Evolutionary conservation across 2,329 filamentous ascomycete species (phyloP).

Genomic region (Paracamarosporium sp.): DNA sequence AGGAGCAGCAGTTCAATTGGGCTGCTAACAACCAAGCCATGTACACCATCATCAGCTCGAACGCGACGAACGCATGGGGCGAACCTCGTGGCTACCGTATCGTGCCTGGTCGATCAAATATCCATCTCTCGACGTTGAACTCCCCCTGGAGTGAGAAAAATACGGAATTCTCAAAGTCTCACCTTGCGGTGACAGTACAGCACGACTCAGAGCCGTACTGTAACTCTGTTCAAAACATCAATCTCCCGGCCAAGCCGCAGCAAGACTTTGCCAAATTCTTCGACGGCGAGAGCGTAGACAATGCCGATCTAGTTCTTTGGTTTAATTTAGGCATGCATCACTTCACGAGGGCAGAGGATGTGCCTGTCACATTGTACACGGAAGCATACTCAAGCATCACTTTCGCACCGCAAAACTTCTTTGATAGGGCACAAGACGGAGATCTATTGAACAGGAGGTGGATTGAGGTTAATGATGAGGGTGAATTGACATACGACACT

Average conservation of each 20-base stretch:
- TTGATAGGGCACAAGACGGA: slow-evolving; percentile 27
- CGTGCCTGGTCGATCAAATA: slow-evolving; percentile 25
- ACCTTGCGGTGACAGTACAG: slow-evolving; percentile 52
- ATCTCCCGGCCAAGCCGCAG: slow-evolving; percentile 49
- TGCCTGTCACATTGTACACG: slow-evolving; percentile 24
- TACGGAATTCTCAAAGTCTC: slow-evolving; percentile 44
- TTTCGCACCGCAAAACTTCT: slow-evolving; percentile 30
- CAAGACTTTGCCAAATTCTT: slow-evolving; percentile 59
- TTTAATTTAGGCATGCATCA: slow-evolving; percentile 60
- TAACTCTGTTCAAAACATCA: slow-evolving; percentile 45
- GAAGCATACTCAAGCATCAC: slow-evolving; percentile 29
- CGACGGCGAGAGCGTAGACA: slow-evolving; percentile 50
- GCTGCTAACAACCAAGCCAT: slow-evolving; percentile 53
- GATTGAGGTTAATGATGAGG: slow-evolving; percentile 22
- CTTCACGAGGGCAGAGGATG: slow-evolving; percentile 19
- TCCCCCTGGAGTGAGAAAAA: slow-evolving; percentile 47
- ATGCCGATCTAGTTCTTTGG: slow-evolving; percentile 51
- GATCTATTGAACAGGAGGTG: slow-evolving; percentile 27
- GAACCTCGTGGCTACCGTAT: slow-evolving; percentile 61
- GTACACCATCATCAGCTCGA: slow-evolving; percentile 60
- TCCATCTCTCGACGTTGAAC: slow-evolving; percentile 44
- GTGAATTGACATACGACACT: slow-evolving; percentile 20
- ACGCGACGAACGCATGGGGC: slow-evolving; percentile 57
- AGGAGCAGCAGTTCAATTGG: slow-evolving; percentile 59
- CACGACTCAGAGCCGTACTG: slow-evolving; percentile 54